These are phyloP conservation scores for Colletotrichum sp. DNA, from an alignment of 2,329 filamentous ascomycete genomes.

Conservation along the genomic window DNA sequence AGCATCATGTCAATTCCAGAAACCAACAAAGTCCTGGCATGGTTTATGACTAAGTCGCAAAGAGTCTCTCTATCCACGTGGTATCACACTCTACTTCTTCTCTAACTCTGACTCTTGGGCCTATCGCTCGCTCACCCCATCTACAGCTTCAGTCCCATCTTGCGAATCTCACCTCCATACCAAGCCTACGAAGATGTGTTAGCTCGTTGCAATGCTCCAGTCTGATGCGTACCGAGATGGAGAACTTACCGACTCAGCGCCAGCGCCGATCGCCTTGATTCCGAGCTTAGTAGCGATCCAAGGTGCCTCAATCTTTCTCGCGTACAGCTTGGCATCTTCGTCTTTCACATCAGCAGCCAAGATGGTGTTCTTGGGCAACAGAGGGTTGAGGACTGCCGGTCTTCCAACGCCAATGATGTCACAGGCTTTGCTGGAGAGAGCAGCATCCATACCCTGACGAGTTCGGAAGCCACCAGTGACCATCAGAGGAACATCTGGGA, in stretches of 20 bases:
- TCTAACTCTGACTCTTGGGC: background rate
- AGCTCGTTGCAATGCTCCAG: background rate
- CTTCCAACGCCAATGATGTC: conserved; percentile 47
- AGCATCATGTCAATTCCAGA: background rate
- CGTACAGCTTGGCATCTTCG: conserved; percentile 35
- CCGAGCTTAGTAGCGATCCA: conserved; percentile 29
- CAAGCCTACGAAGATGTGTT: background rate
- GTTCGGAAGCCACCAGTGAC: conserved; percentile 70
- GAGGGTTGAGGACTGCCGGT: conserved; percentile 42
- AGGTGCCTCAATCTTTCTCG: conserved; percentile 27
- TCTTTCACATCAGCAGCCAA: conserved; percentile 38
- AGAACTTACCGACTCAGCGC: conserved; percentile 26
- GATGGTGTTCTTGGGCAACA: conserved; percentile 38
- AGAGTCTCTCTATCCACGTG: background rate
- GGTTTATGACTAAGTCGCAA: background rate
- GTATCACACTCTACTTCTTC: background rate
- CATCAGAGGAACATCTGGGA: conserved; percentile 53
- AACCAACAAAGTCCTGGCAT: background rate
- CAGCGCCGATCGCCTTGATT: conserved; percentile 24
- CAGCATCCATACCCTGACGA: conserved; percentile 43
- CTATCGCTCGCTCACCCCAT: background rate
- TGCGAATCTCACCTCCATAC: conserved; percentile 10
- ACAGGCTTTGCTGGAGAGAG: conserved; percentile 40
- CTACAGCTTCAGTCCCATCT: background rate
- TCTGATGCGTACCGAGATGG: background rate